Conservation (phyloP, 768 basidiomycete species). For the Leccinum longicurvipes region DNA sequence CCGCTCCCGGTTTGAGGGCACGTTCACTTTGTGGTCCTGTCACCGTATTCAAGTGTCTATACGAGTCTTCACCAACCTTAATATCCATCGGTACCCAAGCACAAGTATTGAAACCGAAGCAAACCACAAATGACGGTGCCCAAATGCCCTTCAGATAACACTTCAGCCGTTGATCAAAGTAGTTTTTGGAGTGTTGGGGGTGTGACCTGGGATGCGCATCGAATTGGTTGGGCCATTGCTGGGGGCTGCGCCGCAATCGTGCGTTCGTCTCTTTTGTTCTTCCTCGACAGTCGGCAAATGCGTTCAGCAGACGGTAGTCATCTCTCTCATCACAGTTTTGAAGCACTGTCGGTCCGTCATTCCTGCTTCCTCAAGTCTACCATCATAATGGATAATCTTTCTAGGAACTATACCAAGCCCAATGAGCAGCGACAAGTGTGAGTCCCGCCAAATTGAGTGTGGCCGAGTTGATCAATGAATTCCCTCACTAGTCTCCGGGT, state of each 20-base stretch:
- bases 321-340: constrained; percentile 53
- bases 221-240: constrained; percentile 73
- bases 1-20: no score
- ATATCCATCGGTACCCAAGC: not conserved
- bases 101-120: not conserved
- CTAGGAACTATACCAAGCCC: constrained; percentile 68
- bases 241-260: constrained; percentile 59
- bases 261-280: constrained; percentile 21
- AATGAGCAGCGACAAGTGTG: constrained; percentile 80
- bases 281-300: not conserved
- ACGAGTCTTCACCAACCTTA: not conserved
- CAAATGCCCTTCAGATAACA: constrained; percentile 53
- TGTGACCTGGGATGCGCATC: constrained; percentile 57
- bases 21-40: no score
- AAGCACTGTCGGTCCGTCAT: constrained; percentile 60
- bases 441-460: constrained; percentile 17
- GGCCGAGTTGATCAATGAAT: not conserved
- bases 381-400: not conserved
- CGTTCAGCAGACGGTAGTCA: constrained; percentile 50
- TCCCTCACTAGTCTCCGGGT: constrained; percentile 58
- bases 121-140: constrained; percentile 17
- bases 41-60: no score
- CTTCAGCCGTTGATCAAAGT: constrained; percentile 49
- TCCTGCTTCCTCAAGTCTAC: not conserved
- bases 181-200: constrained; percentile 57